Evolutionary conservation across 768 basidiomycete genomes (phyloP).

Genomic region (Myochromella boudieri): DNA sequence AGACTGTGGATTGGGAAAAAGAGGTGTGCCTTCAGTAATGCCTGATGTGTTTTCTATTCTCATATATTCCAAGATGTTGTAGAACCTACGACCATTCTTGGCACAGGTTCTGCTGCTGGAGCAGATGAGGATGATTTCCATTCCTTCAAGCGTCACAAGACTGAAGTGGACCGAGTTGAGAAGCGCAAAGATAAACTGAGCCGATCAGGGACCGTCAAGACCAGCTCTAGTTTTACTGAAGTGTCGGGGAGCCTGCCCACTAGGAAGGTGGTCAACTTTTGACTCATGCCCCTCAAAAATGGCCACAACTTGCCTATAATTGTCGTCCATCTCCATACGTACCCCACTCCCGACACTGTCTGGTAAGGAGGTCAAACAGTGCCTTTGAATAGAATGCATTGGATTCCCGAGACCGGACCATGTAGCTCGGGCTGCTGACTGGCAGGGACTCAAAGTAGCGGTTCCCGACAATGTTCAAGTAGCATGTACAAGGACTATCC

Average conservation of each 20-base stretch:
- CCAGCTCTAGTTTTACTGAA: conserved; percentile 42
- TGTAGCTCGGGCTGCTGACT: too few species aligned
- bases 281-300: too few species aligned
- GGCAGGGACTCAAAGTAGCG: too few species aligned
- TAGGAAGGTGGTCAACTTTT: conserved; percentile 54
- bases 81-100: conserved; percentile 35
- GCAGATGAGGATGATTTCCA: conserved; percentile 98
- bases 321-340: too few species aligned
- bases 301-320: too few species aligned
- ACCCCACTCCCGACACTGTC: too few species aligned
- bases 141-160: conserved; percentile 62
- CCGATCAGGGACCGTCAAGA: conserved; percentile 40
- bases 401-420: too few species aligned
- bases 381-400: too few species aligned
- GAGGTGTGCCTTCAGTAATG: conserved; percentile 36
- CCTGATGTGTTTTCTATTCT: neutral
- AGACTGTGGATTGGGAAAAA: conserved; percentile 69
- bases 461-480: too few species aligned
- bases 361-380: too few species aligned
- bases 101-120: conserved; percentile 58
- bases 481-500: too few species aligned
- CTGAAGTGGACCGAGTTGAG: conserved; percentile 62
- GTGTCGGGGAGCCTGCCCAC: conserved; percentile 28
- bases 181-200: conserved; percentile 43
- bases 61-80: conserved; percentile 29